These are phyloP conservation scores for Kluyveromyces sp. DNA, from an alignment of 1,139 yeast species.

Conservation along the genomic window DNA sequence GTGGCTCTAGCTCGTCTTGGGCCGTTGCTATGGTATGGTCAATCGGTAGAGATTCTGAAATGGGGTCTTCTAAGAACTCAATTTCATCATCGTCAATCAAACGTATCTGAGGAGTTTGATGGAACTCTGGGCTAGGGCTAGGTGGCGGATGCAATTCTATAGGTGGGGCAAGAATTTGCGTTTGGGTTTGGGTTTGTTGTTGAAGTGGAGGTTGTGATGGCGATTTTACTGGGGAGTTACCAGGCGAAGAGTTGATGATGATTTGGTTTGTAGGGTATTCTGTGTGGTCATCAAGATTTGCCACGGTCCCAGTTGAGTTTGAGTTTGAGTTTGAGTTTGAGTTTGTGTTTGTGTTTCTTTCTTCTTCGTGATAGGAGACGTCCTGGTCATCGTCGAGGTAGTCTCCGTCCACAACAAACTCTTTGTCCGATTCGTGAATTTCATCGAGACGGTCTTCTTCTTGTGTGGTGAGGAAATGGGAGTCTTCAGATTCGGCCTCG, in stretches of 20 bases:
- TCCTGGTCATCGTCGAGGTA: conserved; percentile 13
- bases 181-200: not conserved
- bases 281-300: not conserved
- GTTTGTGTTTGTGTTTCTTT: not conserved
- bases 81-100: conserved; percentile 7
- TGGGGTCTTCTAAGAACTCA: conserved; percentile 7
- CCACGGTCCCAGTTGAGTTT: too few species aligned
- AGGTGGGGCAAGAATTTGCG: too few species aligned
- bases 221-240: not conserved
- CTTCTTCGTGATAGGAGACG: conserved; percentile 5
- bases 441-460: conserved; percentile 20
- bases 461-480: conserved; percentile 23
- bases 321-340: too few species aligned
- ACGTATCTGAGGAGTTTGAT: conserved; percentile 4
- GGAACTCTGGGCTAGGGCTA: not conserved
- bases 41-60: conserved; percentile 3
- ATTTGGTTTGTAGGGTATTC: conserved; percentile 1
- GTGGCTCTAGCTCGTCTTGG: conserved; percentile 2
- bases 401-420: conserved; percentile 24
- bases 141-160: not conserved
- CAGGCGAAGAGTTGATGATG: conserved; percentile 7
- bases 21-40: not conserved
- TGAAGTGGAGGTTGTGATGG: not conserved
- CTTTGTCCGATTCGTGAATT: conserved; percentile 24
- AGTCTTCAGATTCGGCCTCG: conserved; percentile 29